Base-by-base conservation (phyloP, 108 stramenopile genomes). In the Cyclotella baltica region DNA sequence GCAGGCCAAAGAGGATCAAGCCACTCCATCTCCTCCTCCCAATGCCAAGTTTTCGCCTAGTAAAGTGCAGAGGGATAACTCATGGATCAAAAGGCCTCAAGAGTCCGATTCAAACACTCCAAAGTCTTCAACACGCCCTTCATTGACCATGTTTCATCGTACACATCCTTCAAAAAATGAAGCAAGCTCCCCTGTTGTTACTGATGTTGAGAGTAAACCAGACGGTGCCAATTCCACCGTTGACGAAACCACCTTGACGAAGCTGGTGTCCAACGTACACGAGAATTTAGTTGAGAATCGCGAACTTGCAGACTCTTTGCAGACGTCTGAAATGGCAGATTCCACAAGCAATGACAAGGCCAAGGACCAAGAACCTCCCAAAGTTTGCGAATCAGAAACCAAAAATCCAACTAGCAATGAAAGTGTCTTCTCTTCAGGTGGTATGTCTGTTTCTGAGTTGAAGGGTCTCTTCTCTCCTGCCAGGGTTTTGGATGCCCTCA, bases 381-480 rank as follows among this genome's bases (percentile, higher is more conserved):
- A n/a, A n/a, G n/a, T n/a, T n/a, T n/a, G n/a, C n/a, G n/a, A n/a
- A n/a, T n/a, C 47, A n/a, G 47, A n/a, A 4, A n/a, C 25, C 22
- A 55, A 55, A 22, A 55, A 23, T 25, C n/a, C 55, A 55, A 3
- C 25, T 22, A 23, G 23, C n/a, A 5, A 55, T 25, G n/a, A 11
- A 23, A 27, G 47, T 48, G 47, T 48, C 6, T n/a, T 55, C 25
- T 55, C 61, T 62, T 22, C 46, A n/a, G 68, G 70, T 11, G 48
- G 67, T 36, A 59, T 51, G 48, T 51, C 62, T 4, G 77, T 77
- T 5, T 43, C 69, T 20, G 67, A 77, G 58, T 68, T 77, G 35
- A 59, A 67, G 16, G 77, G 61, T 35, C 59, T 70, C 51, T 77
- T 77, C 62, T 77, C 77, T 40, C 77, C 77, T 27, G 70, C 70